Conservation (phyloP, 1,284 basidiomycete genomes). For the Cystobasidium pallidum region DNA sequence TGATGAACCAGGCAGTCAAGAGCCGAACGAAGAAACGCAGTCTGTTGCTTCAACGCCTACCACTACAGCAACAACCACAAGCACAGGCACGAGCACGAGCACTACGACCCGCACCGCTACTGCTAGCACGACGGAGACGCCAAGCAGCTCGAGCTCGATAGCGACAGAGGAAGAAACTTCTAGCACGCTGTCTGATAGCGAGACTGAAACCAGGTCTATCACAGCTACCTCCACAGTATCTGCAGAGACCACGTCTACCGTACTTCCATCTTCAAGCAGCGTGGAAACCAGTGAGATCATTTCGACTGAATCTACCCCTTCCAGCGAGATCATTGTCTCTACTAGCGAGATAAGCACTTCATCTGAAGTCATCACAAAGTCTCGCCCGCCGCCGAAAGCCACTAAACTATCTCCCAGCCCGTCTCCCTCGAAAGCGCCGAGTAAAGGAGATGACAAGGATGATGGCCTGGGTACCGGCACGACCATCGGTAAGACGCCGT, state of each 20-base stretch:
- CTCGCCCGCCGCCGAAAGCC: not conserved
- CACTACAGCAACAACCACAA: not conserved
- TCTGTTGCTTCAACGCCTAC: slow-evolving; percentile 13
- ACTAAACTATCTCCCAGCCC: not conserved
- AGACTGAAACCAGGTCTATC: not conserved
- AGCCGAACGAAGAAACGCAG: not conserved
- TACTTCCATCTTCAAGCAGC: not conserved
- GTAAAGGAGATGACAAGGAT: slow-evolving; percentile 8
- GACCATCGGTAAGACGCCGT: slow-evolving; percentile 26
- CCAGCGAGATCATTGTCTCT: not conserved
- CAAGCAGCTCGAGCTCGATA: not conserved
- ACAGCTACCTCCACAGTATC: not conserved
- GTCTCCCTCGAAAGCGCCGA: slow-evolving; percentile 6
- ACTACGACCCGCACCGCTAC: not conserved
- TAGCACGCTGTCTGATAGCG: not conserved
- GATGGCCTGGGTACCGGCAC: slow-evolving; percentile 29
- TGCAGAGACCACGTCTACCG: not conserved
- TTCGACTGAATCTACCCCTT: not conserved
- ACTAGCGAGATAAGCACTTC: not conserved
- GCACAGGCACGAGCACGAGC: not conserved
- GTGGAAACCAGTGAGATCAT: not conserved
- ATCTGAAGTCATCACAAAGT: not conserved
- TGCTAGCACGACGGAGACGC: not conserved
- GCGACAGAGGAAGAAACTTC: not conserved
- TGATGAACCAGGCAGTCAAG: not conserved